Conservation (phyloP, 2,329 filamentous ascomycete species). For the Fusarium sp. region DNA sequence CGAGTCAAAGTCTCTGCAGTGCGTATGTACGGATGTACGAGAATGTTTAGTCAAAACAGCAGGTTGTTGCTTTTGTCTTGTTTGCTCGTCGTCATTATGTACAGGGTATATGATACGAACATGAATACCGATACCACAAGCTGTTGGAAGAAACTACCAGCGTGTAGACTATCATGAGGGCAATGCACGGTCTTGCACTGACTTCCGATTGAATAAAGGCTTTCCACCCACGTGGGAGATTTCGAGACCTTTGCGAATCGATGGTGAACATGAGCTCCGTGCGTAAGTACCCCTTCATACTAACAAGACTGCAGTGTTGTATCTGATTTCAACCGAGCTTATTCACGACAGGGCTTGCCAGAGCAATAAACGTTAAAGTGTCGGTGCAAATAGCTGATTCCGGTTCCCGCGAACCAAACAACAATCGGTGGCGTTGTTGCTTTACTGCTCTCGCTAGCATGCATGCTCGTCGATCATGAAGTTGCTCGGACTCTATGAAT, state of each 20-base stretch:
- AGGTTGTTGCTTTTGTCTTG: conserved; percentile 16
- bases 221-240: conserved; percentile 31
- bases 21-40: background rate
- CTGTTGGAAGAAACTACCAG: background rate
- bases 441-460: background rate
- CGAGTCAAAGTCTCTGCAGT: conserved; percentile 23
- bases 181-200: conserved; percentile 36
- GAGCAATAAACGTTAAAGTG: background rate
- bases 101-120: background rate
- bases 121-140: background rate
- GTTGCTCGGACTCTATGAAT: conserved; percentile 1
- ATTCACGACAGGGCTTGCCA: background rate
- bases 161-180: background rate
- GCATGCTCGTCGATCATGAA: background rate
- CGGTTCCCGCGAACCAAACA: background rate
- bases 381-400: background rate
- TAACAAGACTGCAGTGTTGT: background rate
- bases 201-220: conserved; percentile 19
- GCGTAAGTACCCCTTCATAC: conserved; percentile 15
- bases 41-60: conserved; percentile 1
- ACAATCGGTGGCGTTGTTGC: background rate
- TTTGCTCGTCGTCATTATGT: background rate
- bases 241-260: conserved; percentile 20
- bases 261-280: conserved; percentile 8
- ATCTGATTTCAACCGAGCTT: background rate